Percentiles rank a stretch among this genome's conserved stretches.
phyloP scores from a whole-genome alignment of 805 yeast genomes.

The Nakazawaea sp. region DNA sequence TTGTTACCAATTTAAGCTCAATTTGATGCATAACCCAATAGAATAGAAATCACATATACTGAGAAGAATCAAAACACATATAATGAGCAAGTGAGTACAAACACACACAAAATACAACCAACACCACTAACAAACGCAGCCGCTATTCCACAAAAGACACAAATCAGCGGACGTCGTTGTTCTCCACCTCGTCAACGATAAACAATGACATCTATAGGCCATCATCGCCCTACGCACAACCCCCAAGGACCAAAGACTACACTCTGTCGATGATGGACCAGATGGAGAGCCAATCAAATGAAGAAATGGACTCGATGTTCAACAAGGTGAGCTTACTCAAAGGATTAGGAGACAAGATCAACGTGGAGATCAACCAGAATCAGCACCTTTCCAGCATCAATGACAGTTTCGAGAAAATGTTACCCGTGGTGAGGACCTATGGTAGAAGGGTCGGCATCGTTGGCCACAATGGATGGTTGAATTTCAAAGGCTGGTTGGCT shows the following conservation, averaged over 20 bases:
- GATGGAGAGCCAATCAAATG: slow-evolving; percentile 62
- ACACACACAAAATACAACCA: neutral
- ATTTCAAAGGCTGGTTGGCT: slow-evolving; percentile 10
- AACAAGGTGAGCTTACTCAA: slow-evolving; percentile 49
- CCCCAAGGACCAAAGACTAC: slow-evolving; percentile 27
- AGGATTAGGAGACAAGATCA: slow-evolving; percentile 50
- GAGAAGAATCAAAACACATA: neutral
- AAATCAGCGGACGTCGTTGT: slow-evolving; percentile 7
- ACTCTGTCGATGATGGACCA: slow-evolving; percentile 49
- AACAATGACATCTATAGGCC: slow-evolving; percentile 16
- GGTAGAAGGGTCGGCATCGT: slow-evolving; percentile 56
- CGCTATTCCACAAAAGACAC: slow-evolving; percentile 8
- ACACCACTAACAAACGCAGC: neutral
- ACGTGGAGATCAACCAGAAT: slow-evolving; percentile 48
- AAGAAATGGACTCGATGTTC: slow-evolving; percentile 46
- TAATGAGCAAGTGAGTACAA: slow-evolving; percentile 6
- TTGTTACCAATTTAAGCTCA: no score
- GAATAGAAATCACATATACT: no score
- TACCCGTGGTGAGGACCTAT: slow-evolving; percentile 56
- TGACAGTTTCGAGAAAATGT: slow-evolving; percentile 41
- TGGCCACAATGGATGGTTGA: slow-evolving; percentile 51
- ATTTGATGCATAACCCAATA: no score
- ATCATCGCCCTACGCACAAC: slow-evolving; percentile 33
- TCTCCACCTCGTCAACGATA: slow-evolving; percentile 4
- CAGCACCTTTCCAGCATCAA: slow-evolving; percentile 26